phyloP scores from a whole-genome alignment of 306 rosid species.

The Citrullus amarus region DNA sequence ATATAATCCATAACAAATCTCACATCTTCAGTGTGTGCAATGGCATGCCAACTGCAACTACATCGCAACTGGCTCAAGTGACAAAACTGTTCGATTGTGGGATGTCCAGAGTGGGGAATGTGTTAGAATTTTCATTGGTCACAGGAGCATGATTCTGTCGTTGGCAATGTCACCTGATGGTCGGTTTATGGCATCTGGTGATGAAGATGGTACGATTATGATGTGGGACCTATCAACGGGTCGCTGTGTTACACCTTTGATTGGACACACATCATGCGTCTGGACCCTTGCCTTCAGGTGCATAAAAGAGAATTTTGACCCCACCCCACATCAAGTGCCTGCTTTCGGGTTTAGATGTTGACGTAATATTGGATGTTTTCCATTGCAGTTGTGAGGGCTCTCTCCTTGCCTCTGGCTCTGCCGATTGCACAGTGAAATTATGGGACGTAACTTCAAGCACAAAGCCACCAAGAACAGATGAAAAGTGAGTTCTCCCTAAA shows the following conservation, averaged over 20 bases:
- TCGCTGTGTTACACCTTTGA: slow-evolving; percentile 69
- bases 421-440: slow-evolving; percentile 87
- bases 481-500: slow-evolving; percentile 42
- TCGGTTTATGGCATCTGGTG: slow-evolving; percentile 88
- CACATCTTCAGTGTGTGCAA: slow-evolving; percentile 61
- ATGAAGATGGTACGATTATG: slow-evolving; percentile 93
- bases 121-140: slow-evolving; percentile 89
- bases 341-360: background rate
- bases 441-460: slow-evolving; percentile 88
- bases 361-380: background rate
- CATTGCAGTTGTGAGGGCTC: slow-evolving; percentile 78
- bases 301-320: background rate
- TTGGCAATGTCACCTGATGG: slow-evolving; percentile 97
- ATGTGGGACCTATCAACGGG: slow-evolving; percentile 98
- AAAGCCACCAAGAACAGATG: slow-evolving; percentile 57
- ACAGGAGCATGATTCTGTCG: slow-evolving; percentile 83
- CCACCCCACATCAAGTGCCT: background rate
- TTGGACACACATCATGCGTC: slow-evolving; percentile 81
- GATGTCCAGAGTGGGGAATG: slow-evolving; percentile 96
- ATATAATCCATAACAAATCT: background rate
- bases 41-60: slow-evolving; percentile 99
- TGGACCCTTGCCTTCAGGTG: slow-evolving; percentile 96
- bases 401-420: slow-evolving; percentile 90
- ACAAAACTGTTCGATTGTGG: slow-evolving; percentile 91
- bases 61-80: slow-evolving; percentile 94